Evolutionary conservation across 2,329 filamentous ascomycete genomes (phyloP), one percentile per base, ranked within the genome.

Genomic region (Beauveria scarabaeidicola): DNA sequence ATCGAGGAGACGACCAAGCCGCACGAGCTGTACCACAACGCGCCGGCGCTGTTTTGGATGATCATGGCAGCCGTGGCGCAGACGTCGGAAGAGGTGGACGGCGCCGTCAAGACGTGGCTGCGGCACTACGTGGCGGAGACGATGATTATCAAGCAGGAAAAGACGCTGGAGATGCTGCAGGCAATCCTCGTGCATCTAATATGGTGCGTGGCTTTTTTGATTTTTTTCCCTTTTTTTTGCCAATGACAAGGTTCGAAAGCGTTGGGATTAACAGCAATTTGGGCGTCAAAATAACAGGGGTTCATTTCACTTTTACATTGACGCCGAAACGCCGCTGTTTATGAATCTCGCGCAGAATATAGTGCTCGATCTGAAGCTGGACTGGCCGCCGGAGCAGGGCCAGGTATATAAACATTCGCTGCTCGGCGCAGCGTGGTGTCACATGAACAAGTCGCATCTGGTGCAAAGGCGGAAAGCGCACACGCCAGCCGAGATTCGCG

Each of bases 41-140:
- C 66, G n/a, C 69, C 68, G 0, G 66, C 72, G 23, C 62, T 73
- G 1, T 72, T 73, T 51, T 67, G 68, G 36, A 65, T 67, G 9
- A 64, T 73, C 15, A 65, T 72, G 23, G 65, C 67, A 23, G 62
- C 65, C 2, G 64, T 67, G 0, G 61, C 67, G 23, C 69, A 69
- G 5, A 70, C 71, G 60, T 58, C 50, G 17, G 59, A 67, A 1
- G 54, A 61, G 13, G 59, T 63, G 10, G 70, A 73, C 60, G 60
- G 63, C 8, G 63, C 63, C 1, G 64, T 67, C 13, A 62, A 64
- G 2, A 61, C 60, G 10, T 71, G 69, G 69, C 65, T 72, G 38
- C 66, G 68, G 19, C 63, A 67, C 17, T 63, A 67, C 44, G 63
- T 70, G 4, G 66, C 71, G 0, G 61, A 66, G 25, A 67, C 65